Conservation (phyloP, 2,329 filamentous ascomycete genomes). For the Trichoderma afroharzianum region DNA sequence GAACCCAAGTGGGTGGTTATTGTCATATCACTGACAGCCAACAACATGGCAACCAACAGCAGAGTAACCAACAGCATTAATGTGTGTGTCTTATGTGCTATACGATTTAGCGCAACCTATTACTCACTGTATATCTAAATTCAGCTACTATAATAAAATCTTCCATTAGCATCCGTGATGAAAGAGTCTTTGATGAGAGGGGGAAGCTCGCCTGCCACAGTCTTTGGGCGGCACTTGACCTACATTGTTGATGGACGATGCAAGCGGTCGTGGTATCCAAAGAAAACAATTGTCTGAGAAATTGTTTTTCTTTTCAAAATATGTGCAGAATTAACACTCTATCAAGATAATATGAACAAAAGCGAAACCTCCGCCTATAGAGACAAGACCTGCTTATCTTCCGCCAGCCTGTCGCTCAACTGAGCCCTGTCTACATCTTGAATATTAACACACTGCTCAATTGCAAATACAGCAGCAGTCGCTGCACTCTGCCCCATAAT, state of each 20-base stretch:
- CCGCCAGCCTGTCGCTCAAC: not conserved
- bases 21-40: not conserved
- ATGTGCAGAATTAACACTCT: not conserved
- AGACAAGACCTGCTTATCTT: not conserved
- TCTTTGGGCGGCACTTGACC: not conserved
- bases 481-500: constrained; percentile 18
- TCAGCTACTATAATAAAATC: not conserved
- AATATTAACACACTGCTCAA: constrained; percentile 14
- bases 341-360: not conserved
- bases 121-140: not conserved
- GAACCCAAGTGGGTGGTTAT: not conserved
- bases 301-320: not conserved
- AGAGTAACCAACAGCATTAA: not conserved
- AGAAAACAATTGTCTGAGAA: not conserved
- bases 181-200: not conserved
- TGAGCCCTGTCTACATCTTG: constrained; percentile 14
- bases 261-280: not conserved
- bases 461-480: constrained; percentile 16
- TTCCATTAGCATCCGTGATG: not conserved
- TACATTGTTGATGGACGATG: not conserved
- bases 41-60: not conserved
- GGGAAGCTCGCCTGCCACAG: not conserved
- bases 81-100: not conserved
- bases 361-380: not conserved
- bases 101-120: not conserved